Conservation (phyloP, 2,329 filamentous ascomycete genomes). For the Diaporthe batatas region DNA sequence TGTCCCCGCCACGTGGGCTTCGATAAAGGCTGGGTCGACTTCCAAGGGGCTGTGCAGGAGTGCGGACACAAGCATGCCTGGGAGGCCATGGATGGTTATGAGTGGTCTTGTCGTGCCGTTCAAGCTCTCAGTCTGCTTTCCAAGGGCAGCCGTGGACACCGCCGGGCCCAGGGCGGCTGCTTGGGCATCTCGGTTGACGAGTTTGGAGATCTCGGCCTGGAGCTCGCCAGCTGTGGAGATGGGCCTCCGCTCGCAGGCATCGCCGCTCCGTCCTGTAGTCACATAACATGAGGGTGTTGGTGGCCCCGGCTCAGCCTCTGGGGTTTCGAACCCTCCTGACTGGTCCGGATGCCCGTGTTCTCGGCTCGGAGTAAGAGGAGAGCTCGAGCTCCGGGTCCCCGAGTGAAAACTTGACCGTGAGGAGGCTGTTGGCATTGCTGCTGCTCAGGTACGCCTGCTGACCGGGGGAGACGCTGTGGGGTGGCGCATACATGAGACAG, state of each 20-base stretch:
- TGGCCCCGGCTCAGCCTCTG: neutral
- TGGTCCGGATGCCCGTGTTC: neutral
- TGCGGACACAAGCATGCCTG: conserved; percentile 43
- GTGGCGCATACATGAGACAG: neutral
- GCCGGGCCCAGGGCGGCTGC: neutral
- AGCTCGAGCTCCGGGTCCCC: neutral
- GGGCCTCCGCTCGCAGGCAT: conserved; percentile 37
- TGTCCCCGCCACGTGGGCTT: conserved; percentile 49
- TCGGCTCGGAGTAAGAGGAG: neutral
- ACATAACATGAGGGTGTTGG: neutral
- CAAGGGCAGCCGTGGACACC: neutral
- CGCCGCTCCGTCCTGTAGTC: conserved; percentile 40
- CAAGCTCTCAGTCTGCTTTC: neutral
- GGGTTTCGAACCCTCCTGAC: neutral
- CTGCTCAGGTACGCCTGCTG: neutral
- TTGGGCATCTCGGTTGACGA: neutral
- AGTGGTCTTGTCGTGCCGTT: conserved; percentile 36
- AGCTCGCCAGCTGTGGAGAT: conserved; percentile 43
- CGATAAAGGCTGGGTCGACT: conserved; percentile 50
- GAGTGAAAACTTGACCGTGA: neutral
- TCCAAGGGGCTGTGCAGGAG: conserved; percentile 44
- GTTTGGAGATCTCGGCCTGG: conserved; percentile 34
- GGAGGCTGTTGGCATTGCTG: neutral
- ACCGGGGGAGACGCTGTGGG: neutral
- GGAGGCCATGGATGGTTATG: conserved; percentile 48